These are phyloP conservation scores for Fusarium papillatum DNA, from an alignment of 2,329 filamentous ascomycete genomes.

Conservation along the genomic window DNA sequence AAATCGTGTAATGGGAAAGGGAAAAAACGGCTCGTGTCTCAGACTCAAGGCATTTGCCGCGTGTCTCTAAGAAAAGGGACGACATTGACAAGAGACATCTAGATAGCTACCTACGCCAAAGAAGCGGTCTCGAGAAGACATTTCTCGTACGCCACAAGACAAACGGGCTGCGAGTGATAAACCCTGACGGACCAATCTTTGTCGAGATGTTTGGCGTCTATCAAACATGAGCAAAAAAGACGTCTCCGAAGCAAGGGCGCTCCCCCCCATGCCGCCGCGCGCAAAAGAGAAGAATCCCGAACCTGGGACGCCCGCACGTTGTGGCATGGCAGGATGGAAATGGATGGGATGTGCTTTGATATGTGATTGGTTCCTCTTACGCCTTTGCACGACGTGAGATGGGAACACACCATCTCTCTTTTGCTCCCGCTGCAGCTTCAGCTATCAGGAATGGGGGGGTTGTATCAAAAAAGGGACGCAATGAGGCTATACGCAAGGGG, in stretches of 20 bases:
- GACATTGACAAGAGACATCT: constrained; percentile 16
- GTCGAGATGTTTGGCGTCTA: constrained; percentile 26
- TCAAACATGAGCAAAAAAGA: constrained; percentile 19
- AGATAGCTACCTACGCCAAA: not conserved
- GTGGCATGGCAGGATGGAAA: constrained; percentile 35
- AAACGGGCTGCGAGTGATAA: constrained; percentile 32
- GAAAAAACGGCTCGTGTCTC: constrained; percentile 17
- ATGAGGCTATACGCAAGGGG: constrained; percentile 38
- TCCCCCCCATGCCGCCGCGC: constrained; percentile 8
- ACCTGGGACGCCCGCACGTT: constrained; percentile 37
- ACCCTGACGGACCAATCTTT: constrained; percentile 22
- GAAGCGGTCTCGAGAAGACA: constrained; percentile 2
- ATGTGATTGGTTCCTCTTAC: constrained; percentile 25
- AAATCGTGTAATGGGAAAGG: not conserved
- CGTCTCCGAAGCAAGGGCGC: constrained; percentile 29
- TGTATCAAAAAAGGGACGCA: constrained; percentile 13
- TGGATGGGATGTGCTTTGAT: constrained; percentile 10
- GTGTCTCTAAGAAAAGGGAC: constrained; percentile 1
- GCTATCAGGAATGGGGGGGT: constrained; percentile 5
- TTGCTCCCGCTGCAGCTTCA: constrained; percentile 1
- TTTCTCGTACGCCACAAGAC: constrained; percentile 31
- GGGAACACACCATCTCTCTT: not conserved
- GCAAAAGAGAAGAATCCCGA: constrained; percentile 15
- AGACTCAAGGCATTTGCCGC: constrained; percentile 12
- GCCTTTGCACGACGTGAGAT: constrained; percentile 20